Percentiles rank a stretch among this genome's conserved stretches.
These are phyloP conservation scores for Arbutus unedo DNA, from an alignment of 148 eudicot species.

Conservation along the genomic window DNA sequence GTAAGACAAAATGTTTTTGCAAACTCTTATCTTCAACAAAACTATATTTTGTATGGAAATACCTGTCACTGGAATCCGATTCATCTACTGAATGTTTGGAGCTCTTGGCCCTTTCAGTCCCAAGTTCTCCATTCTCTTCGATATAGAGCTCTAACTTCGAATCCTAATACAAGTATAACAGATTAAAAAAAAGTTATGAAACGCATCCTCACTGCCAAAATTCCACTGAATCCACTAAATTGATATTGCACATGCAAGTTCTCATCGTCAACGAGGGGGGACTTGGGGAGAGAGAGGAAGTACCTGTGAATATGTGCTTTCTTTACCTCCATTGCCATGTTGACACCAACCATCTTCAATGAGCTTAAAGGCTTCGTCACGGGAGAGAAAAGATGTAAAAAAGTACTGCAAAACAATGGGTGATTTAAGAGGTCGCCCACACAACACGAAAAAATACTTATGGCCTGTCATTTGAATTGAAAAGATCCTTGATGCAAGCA, in stretches of 20 bases:
- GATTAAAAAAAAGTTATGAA: background rate
- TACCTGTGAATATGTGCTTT: conserved; percentile 52
- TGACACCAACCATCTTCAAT: conserved; percentile 75
- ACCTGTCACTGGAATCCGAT: conserved; percentile 48
- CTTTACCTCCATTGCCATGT: conserved; percentile 41
- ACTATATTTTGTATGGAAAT: conserved; percentile 8
- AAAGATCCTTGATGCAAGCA: conserved; percentile 4
- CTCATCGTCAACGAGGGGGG: conserved; percentile 8
- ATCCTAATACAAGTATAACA: conserved; percentile 33
- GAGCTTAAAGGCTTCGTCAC: conserved; percentile 92
- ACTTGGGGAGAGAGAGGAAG: background rate
- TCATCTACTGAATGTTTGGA: conserved; percentile 35
- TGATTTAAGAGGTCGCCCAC: background rate
- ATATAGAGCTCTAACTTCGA: conserved; percentile 39
- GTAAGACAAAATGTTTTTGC: conserved; percentile 7
- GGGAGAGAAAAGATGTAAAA: conserved; percentile 90
- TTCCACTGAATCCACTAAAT: background rate
- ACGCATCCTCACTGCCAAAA: background rate
- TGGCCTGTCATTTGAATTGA: background rate
- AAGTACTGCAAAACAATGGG: conserved; percentile 53
- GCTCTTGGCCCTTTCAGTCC: conserved; percentile 35
- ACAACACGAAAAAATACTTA: background rate
- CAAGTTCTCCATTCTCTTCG: conserved; percentile 43
- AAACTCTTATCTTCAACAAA: conserved; percentile 4
- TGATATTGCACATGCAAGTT: background rate